phyloP scores from a whole-genome alignment of 441 rosid species.

The Pelargonium australe region DNA sequence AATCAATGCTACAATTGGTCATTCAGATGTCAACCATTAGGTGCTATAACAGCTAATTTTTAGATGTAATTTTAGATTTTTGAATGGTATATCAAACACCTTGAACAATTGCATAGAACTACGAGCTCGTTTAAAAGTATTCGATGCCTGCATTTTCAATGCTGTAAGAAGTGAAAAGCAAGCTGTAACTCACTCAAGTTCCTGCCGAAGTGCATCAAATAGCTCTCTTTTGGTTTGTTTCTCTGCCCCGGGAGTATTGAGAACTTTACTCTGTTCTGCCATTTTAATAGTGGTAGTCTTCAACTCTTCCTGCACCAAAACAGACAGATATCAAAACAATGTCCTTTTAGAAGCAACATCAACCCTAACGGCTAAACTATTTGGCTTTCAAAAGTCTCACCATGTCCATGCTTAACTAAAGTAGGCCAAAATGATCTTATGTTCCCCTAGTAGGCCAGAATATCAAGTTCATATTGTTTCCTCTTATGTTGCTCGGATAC shows the following conservation, averaged over 20 bases:
- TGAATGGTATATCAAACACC: neutral
- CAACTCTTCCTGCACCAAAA: slow-evolving; percentile 62
- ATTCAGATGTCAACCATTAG: neutral
- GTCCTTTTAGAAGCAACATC: neutral
- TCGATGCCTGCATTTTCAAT: neutral
- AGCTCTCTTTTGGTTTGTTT: slow-evolving; percentile 95
- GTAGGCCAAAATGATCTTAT: neutral
- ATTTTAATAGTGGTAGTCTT: slow-evolving; percentile 82
- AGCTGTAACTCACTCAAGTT: slow-evolving; percentile 59
- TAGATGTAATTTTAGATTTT: neutral
- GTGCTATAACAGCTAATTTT: neutral
- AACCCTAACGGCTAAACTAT: neutral
- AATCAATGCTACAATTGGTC: neutral
- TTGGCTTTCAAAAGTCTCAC: neutral
- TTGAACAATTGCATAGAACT: neutral
- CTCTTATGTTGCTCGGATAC: neutral
- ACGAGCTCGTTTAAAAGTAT: neutral
- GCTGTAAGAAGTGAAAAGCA: neutral
- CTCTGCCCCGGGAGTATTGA: slow-evolving; percentile 94
- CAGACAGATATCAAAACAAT: neutral
- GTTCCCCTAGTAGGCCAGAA: neutral
- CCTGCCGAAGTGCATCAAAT: slow-evolving; percentile 88
- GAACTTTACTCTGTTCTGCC: slow-evolving; percentile 91
- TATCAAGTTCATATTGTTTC: neutral
- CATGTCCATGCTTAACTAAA: neutral